phyloP scores from a whole-genome alignment of 768 basidiomycete species.

The Trametes coccinea region DNA sequence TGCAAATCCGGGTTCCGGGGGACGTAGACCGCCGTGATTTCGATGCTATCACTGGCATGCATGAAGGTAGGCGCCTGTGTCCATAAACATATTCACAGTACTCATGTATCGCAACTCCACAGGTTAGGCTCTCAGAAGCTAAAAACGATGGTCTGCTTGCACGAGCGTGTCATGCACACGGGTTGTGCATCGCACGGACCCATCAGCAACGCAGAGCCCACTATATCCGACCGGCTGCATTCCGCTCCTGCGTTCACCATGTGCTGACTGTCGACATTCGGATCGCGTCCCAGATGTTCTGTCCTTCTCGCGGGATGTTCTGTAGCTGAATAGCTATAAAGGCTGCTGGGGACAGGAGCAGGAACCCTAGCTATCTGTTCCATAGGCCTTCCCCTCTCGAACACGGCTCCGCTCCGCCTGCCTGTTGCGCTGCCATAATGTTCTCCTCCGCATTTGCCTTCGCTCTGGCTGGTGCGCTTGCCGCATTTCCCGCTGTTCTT shows the following conservation, averaged over 20 bases:
- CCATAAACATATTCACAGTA: no score
- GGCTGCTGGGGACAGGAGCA: not conserved
- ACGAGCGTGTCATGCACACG: not conserved
- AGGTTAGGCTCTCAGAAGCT: not conserved
- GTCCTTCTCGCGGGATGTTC: not conserved
- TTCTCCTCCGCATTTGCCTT: conserved; percentile 16
- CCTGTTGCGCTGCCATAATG: conserved; percentile 6
- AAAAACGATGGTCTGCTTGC: no score
- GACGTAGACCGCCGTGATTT: no score
- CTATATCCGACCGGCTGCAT: conserved; percentile 1
- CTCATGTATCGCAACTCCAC: not conserved
- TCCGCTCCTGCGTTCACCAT: conserved; percentile 2
- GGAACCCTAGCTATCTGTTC: not conserved
- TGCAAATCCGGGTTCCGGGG: not conserved
- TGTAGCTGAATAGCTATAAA: conserved; percentile 2
- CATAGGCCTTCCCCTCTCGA: not conserved
- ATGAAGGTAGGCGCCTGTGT: no score
- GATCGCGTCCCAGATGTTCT: conserved; percentile 1
- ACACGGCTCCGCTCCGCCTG: not conserved
- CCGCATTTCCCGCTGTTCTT: conserved; percentile 2
- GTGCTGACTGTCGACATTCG: conserved; percentile 8
- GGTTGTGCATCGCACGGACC: not conserved
- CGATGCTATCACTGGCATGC: no score
- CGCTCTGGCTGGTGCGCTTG: conserved; percentile 14
- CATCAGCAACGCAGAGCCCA: not conserved